Evolutionary conservation across 495 filamentous ascomycete species (phyloP), one percentile per base, ranked within the genome.

Genomic region (Penicillium parvum): DNA sequence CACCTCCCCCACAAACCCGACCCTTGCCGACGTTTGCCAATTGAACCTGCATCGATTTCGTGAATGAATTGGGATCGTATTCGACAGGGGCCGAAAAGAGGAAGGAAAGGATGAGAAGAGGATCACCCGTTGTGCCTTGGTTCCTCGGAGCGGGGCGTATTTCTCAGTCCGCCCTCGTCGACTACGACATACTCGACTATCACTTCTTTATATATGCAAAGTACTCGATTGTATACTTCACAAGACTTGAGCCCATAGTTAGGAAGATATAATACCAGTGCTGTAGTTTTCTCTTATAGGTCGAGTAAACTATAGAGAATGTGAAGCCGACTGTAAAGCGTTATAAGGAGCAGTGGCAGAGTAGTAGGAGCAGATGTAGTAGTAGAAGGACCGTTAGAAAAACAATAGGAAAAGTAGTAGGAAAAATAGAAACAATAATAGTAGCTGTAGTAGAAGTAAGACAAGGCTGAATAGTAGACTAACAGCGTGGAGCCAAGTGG

Each of bases 121-220:
- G 36, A 46, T 38, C 30, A 45, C 17, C 44, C 48, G 43, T 42
- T 45, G 50, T 53, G 43, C 47, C 46, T 50, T 47, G 39, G 47
- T 50, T 47, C 45, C 50, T 56, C 56, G 46, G 49, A 15, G 29
- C 46, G 39, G 38, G 30, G 57, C 49, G 54, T 57, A 58, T 63
- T 53, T 55, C 39, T 57, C 57, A 60, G 57, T 54, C 57, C 53
- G 54, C 46, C 43, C 32, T 16, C 22, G 30, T 44, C 23, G n/a
- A 44, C 32, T 44, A 44, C 40, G 40, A 33, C 41, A 30, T 29
- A 23, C 14, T 22, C 26, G 10, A n/a, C n/a, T n/a, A n/a, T n/a
- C n/a, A 15, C 35, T 37, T 32, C 34, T 40, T 40, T 28, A 40
- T 18, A 26, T 27, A 27, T n/a, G n/a, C n/a, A n/a, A n/a, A n/a